Evolutionary conservation across 2,329 filamentous ascomycete genomes (phyloP).

Genomic region (Aspergillus intermedius): DNA sequence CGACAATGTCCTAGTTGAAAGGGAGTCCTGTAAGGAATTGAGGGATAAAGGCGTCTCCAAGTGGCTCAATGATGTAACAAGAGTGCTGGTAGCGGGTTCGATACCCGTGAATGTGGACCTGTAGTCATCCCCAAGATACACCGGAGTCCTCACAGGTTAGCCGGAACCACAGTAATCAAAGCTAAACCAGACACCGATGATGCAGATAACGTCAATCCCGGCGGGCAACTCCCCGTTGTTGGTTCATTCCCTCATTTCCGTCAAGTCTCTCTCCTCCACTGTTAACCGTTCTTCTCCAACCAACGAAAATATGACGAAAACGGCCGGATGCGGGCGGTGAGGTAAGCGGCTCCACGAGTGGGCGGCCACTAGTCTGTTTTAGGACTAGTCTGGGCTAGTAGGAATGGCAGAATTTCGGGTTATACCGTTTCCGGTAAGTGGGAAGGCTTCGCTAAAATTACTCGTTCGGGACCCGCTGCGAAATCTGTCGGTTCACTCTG

Average conservation of each 20-base stretch:
- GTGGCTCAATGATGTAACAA: slow-evolving; percentile 8
- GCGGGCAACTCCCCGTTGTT: neutral
- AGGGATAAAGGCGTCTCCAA: neutral
- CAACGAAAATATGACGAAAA: slow-evolving; percentile 2
- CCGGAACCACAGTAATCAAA: neutral
- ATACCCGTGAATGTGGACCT: slow-evolving; percentile 17
- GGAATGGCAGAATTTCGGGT: neutral
- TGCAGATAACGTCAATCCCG: neutral
- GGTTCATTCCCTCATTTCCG: neutral
- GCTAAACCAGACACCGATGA: neutral
- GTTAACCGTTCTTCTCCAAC: neutral
- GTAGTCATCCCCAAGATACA: slow-evolving; percentile 2
- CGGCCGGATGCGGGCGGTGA: neutral
- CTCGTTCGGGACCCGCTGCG: neutral
- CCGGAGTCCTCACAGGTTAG: neutral
- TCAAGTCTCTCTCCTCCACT: neutral
- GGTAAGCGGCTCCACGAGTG: neutral
- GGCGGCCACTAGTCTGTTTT: neutral
- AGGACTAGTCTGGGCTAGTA: neutral
- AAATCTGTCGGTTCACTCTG: neutral
- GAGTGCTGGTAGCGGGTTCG: slow-evolving; percentile 6
- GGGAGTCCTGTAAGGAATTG: neutral
- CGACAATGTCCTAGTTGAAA: neutral
- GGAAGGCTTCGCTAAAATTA: neutral
- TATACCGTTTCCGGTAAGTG: neutral